phyloP scores from a whole-genome alignment of 2,329 filamentous ascomycete species.

The Trichoderma lentiforme region DNA sequence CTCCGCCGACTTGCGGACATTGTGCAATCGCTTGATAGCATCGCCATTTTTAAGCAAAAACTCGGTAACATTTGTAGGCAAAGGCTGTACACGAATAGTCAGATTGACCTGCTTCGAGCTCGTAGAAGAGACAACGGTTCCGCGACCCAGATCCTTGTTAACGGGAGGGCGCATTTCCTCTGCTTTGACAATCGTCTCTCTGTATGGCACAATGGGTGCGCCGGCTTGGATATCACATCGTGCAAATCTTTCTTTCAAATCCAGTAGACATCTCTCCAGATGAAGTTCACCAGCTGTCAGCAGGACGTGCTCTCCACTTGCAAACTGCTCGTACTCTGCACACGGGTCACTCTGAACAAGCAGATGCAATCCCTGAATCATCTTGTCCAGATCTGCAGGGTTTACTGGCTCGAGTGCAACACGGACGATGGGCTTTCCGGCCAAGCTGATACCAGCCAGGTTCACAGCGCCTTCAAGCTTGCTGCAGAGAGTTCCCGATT shows the following conservation, averaged over 20 bases:
- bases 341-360: conserved; percentile 95
- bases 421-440: conserved; percentile 86
- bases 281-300: conserved; percentile 92
- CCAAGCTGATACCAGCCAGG: conserved; percentile 76
- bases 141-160: conserved; percentile 82
- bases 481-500: conserved; percentile 90
- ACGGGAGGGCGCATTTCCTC: conserved; percentile 89
- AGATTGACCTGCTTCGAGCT: conserved; percentile 84
- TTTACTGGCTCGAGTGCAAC: conserved; percentile 93
- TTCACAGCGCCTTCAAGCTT: conserved; percentile 84
- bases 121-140: conserved; percentile 70
- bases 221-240: conserved; percentile 93
- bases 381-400: conserved; percentile 86
- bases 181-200: conserved; percentile 83
- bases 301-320: conserved; percentile 91
- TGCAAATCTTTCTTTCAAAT: conserved; percentile 88
- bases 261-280: conserved; percentile 88
- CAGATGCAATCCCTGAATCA: conserved; percentile 83
- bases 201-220: conserved; percentile 90
- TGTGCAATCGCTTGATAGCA: conserved; percentile 75
- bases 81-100: conserved; percentile 70
- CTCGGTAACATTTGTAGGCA: conserved; percentile 75
- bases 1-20: conserved; percentile 55
- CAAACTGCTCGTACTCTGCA: conserved; percentile 89
- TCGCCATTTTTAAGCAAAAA: conserved; percentile 79